Conservation (phyloP, 2,329 filamentous ascomycete species). For the Graphilbum fragrans region DNA sequence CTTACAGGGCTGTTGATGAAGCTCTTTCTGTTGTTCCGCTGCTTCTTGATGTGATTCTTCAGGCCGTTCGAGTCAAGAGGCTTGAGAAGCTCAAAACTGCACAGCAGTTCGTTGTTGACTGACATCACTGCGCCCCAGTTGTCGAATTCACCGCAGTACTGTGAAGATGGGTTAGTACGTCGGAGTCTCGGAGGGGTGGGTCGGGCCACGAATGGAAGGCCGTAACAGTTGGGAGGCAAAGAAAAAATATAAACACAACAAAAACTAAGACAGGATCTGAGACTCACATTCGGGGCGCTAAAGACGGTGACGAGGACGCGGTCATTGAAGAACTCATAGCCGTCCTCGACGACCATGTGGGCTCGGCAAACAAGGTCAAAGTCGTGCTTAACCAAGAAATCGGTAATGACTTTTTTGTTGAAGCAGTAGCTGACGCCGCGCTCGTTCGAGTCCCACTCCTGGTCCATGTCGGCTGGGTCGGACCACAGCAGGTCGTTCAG, state of each 20-base stretch:
- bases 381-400: constrained; percentile 88
- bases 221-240: background rate
- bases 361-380: constrained; percentile 95
- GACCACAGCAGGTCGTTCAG: constrained; percentile 95
- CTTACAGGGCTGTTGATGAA: constrained; percentile 94
- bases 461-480: constrained; percentile 94
- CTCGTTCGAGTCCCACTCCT: constrained; percentile 96
- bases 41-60: constrained; percentile 99
- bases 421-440: constrained; percentile 97
- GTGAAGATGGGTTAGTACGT: constrained; percentile 1
- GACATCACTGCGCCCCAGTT: constrained; percentile 99
- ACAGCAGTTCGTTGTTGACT: constrained; percentile 82
- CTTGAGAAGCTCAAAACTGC: constrained; percentile 94
- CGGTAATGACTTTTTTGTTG: constrained; percentile 93
- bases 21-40: constrained; percentile 82
- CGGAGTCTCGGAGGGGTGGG: too few relatives aligned
- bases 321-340: constrained; percentile 97
- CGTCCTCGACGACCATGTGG: constrained; percentile 98
- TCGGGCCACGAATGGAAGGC: background rate
- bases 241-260: background rate
- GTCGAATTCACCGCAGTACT: constrained; percentile 98
- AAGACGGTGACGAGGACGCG: constrained; percentile 93
- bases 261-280: background rate
- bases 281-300: constrained; percentile 89
- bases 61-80: constrained; percentile 90